Base-by-base conservation (phyloP, 306 rosid genomes). In the Cicer arietinum region DNA sequence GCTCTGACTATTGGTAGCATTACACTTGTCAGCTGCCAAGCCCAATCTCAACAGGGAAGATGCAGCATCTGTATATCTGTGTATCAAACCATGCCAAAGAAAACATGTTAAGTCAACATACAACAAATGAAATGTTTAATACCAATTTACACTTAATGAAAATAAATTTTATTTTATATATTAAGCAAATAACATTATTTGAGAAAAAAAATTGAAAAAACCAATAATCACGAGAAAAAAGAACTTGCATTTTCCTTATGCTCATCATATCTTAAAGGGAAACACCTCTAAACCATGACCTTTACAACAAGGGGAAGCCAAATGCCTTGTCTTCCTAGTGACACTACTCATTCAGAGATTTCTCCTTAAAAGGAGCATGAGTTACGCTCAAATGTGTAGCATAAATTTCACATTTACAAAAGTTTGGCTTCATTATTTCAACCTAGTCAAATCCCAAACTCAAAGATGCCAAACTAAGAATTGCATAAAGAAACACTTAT, bases 21-120 rank as follows among this genome's bases (percentile, higher is more conserved):
- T 90, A 82, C 90, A 86, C 69, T 92, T 89, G 85, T 94, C 97
- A 74, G 98, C 98, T 17, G 96, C 88, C 85, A 90, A 72, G 59
- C 98, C 98, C 91, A 88, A 88, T 70, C 83, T 83, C 83, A 94
- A 81, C 78, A 87, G 62, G 71, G 82, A 75, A 77, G 90, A 82
- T 46, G 95, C 97, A 68, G 98, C 98, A 74, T 94, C 98, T 47
- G 86, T 73, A 75, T 91, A 90, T 82, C 98, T 94, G 89, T 77
- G 68, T 16, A 77, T 47, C 40, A 73, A 85, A 75, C 43, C 74
- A 60, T 30, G 46, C 14, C 64, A 52, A 73, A 51, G 52, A 3
- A 46, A 57, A 69, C 30, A 40, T 54, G 48, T 37, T 37, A 47
- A 59, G 57, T 77, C 51, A 67, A 30, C 57, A 41, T 62, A 54